Evolutionary conservation across 129 eudicot species (phyloP), one percentile per base, ranked within the genome.

Genomic region (Flaveria brownii): DNA sequence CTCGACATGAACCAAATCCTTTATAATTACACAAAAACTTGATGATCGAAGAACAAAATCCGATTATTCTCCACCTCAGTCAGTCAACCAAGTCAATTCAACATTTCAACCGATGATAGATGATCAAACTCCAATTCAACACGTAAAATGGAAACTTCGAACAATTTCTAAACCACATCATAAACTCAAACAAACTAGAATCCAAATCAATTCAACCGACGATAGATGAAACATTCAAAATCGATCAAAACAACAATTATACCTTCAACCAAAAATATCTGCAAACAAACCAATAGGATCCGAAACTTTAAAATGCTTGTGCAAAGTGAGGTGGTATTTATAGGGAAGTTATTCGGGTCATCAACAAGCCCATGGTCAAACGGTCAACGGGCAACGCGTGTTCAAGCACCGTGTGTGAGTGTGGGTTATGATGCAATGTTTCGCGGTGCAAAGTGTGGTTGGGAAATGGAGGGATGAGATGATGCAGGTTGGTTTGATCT

Each of bases 181-280:
- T 41, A 33, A 33, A 54, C 10, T 52, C 23, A 17, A 41, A 42
- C 12, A 14, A 7, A 73, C 9, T 73, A 17, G 13, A 57, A 56
- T 62, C 59, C 13, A 20, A 47, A 47, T 30, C 51, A 49, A 75
- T 60, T 63, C 57, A 74, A 60, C 39, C 66, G 66, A 59, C 22
- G 26, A 59, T 59, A 10, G 12, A 47, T 28, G 45, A 51, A 30
- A n/a, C 47, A n/a, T 54, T 72, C 54, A 36, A 56, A 17, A 18
- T 42, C 68, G 16, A 16, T 42, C 15, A 55, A 39, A 68, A 23
- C 75, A 54, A 36, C 61, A 60, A 42, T 77, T 42, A 57, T 78
- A 78, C 82, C 82, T 78, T 45, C 23, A 15, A 59, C 30, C 39
- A 45, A 57, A 67, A 25, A 70, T 69, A 57, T 70, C 62, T n/a